Evolutionary conservation across 164 flowering plant genomes (phyloP).

Genomic region (Protea cynaroides): DNA sequence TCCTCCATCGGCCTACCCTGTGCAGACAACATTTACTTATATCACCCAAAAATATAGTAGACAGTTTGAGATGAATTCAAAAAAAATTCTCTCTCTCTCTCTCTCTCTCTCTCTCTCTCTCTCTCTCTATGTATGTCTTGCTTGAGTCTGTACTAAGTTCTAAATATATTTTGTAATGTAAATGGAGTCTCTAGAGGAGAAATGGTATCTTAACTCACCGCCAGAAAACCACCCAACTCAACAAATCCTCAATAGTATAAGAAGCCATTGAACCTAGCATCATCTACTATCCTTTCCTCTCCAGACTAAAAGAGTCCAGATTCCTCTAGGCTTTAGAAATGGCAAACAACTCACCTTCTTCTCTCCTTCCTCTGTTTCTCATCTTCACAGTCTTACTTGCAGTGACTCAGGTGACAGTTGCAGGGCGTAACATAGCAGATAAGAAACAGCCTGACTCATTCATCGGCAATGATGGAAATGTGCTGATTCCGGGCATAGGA

Average conservation of each 20-base stretch:
- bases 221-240: not conserved
- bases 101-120: too few species aligned
- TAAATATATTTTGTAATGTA: too few species aligned
- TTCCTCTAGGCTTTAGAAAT: constrained; percentile 3
- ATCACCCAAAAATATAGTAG: too few species aligned
- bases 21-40: too few species aligned
- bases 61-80: too few species aligned
- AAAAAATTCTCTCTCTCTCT: too few species aligned
- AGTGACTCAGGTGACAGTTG: constrained; percentile 6
- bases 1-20: too few species aligned
- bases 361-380: constrained; percentile 17
- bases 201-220: not conserved
- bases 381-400: constrained; percentile 17
- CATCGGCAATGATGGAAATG: constrained; percentile 14
- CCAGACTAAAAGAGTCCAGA: not conserved
- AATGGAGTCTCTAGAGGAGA: too few species aligned
- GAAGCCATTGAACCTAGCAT: too few species aligned
- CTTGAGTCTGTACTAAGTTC: too few species aligned
- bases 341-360: constrained; percentile 15
- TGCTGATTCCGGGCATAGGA: constrained; percentile 36
- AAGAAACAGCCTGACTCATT: constrained; percentile 28
- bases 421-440: constrained; percentile 18
- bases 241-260: not conserved
- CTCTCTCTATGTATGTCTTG: too few species aligned
- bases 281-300: too few species aligned